These are phyloP conservation scores for Claviceps arundinis DNA, from an alignment of 2,329 filamentous ascomycete genomes.

Conservation along the genomic window DNA sequence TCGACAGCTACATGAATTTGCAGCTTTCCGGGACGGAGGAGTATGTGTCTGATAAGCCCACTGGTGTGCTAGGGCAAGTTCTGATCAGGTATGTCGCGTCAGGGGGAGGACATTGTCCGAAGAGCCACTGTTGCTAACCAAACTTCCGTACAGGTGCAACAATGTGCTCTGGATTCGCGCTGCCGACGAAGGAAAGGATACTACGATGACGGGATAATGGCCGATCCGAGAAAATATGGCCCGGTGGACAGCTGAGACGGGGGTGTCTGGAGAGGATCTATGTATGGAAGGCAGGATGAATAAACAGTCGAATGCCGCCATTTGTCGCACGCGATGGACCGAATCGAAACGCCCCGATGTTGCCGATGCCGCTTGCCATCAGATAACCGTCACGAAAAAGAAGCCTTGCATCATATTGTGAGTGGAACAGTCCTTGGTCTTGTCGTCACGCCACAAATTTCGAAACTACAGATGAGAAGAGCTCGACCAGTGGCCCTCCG, in stretches of 20 bases:
- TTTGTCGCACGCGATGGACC: not conserved
- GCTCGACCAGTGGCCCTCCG: not conserved
- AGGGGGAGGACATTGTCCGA: not conserved
- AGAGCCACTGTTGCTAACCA: slow-evolving; percentile 1
- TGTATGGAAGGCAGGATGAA: not conserved
- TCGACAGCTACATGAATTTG: slow-evolving; percentile 99
- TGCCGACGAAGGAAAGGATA: slow-evolving; percentile 6
- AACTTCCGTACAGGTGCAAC: slow-evolving; percentile 54
- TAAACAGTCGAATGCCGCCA: not conserved
- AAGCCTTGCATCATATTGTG: not conserved
- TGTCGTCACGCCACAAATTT: not conserved
- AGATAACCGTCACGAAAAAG: not conserved
- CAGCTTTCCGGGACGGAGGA: slow-evolving; percentile 86
- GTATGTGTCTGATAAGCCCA: slow-evolving; percentile 77
- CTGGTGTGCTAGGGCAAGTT: slow-evolving; percentile 76
- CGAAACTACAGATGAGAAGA: not conserved
- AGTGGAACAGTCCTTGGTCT: not conserved
- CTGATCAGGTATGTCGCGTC: slow-evolving; percentile 58
- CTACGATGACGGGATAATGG: slow-evolving; percentile 5
- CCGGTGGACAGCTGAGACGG: not conserved
- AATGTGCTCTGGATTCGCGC: slow-evolving; percentile 88
- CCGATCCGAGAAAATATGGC: not conserved
- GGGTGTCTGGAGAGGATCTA: not conserved
- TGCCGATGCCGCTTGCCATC: not conserved
- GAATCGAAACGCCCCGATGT: not conserved